Evolutionary conservation across 257 asterid species (phyloP).

Genomic region (Penstemon eatonii): DNA sequence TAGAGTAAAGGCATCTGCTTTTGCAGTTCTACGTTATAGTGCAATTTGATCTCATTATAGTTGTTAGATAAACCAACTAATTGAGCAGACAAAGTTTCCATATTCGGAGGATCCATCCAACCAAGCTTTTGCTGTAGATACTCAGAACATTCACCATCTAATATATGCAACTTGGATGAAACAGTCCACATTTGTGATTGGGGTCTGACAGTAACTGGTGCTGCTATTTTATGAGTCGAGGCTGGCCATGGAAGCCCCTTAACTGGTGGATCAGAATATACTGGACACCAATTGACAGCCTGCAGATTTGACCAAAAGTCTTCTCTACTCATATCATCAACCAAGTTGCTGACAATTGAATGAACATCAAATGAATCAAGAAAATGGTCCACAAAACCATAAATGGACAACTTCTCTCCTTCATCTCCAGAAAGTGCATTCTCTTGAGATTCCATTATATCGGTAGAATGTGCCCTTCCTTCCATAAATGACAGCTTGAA

Average conservation of each 20-base stretch:
- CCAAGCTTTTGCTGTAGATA: slow-evolving; percentile 70
- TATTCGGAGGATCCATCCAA: slow-evolving; percentile 64
- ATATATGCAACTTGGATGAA: slow-evolving; percentile 68
- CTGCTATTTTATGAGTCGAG: slow-evolving; percentile 51
- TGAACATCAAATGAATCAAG: slow-evolving; percentile 41
- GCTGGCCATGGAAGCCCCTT: slow-evolving; percentile 76
- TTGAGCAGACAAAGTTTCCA: slow-evolving; percentile 61
- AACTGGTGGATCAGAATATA: slow-evolving; percentile 66
- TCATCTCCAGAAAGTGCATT: slow-evolving; percentile 39
- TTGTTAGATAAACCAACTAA: slow-evolving; percentile 65
- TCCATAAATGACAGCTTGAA: slow-evolving; percentile 46
- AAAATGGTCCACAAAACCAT: slow-evolving; percentile 41
- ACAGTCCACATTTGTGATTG: slow-evolving; percentile 88
- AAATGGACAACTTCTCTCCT: slow-evolving; percentile 35
- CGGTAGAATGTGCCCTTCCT: slow-evolving; percentile 37
- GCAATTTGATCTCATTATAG: slow-evolving; percentile 48
- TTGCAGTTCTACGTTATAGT: slow-evolving; percentile 58
- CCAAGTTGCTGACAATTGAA: slow-evolving; percentile 49
- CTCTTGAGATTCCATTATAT: slow-evolving; percentile 42
- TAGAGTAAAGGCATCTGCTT: slow-evolving; percentile 67
- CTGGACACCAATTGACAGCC: slow-evolving; percentile 88
- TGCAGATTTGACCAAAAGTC: slow-evolving; percentile 70
- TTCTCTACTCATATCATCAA: slow-evolving; percentile 57
- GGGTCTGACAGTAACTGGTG: slow-evolving; percentile 72
- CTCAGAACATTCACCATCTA: slow-evolving; percentile 79